Evolutionary conservation across 2,329 filamentous ascomycete species (phyloP).

Genomic region (Aspergillus costaricaensis): DNA sequence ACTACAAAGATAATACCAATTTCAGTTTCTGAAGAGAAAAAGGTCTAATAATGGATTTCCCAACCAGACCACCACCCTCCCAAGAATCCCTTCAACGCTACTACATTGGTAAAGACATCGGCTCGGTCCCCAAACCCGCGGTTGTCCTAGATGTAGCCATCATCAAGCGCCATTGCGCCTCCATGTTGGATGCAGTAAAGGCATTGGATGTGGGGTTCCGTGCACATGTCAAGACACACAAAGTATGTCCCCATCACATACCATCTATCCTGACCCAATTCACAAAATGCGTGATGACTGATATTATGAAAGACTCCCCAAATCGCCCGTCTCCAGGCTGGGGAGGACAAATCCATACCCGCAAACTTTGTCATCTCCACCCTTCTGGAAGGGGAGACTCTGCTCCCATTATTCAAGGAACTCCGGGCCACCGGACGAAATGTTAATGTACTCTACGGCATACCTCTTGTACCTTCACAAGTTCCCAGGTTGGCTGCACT

Average conservation of each 20-base stretch:
- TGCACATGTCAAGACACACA: conserved; percentile 82
- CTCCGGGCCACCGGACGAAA: conserved; percentile 56
- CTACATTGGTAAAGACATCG: conserved; percentile 63
- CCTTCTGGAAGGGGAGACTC: conserved; percentile 69
- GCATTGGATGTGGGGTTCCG: conserved; percentile 67
- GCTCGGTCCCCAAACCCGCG: conserved; percentile 65
- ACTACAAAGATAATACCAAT: no score
- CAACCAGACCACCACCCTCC: not conserved
- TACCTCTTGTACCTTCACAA: conserved; percentile 66
- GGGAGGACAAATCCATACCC: conserved; percentile 48
- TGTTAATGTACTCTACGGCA: conserved; percentile 71
- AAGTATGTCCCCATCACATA: no score
- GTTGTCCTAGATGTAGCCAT: conserved; percentile 69
- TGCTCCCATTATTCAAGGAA: conserved; percentile 62
- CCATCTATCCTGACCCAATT: no score
- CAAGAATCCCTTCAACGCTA: conserved; percentile 18
- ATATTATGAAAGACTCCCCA: conserved; percentile 59
- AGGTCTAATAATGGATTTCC: no score
- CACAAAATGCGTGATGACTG: no score
- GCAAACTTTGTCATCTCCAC: conserved; percentile 72
- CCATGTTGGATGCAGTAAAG: conserved; percentile 67
- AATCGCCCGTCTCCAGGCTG: conserved; percentile 70
- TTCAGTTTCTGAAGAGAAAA: no score
- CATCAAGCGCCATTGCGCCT: conserved; percentile 66
- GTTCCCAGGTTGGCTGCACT: conserved; percentile 62